Base-by-base conservation (phyloP, 2,329 filamentous ascomycete genomes). In the Zymoseptoria tritici region DNA sequence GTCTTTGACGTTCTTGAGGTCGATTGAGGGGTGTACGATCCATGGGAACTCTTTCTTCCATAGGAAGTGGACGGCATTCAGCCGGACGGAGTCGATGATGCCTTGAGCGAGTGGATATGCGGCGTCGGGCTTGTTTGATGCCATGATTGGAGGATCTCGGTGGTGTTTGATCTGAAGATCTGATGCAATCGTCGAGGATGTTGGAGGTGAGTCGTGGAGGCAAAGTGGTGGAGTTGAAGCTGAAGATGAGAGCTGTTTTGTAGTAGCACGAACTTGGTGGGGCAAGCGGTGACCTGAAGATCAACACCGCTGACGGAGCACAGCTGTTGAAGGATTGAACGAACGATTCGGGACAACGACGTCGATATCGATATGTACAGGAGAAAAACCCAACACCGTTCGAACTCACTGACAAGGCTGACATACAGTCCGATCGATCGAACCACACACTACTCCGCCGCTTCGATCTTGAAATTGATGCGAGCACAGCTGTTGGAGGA, bases 401-500 rank as follows among this genome's bases (percentile, higher is more conserved):
- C n/a, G n/a, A n/a, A n/a, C n/a, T n/a, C n/a, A n/a, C n/a, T n/a
- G n/a, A n/a, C n/a, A 11, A 9, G 3, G 29, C 7, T 31, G 8
- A 36, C 31, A 36, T 36, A 26, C 31, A 9, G 2, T 36, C 31
- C 36, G 36, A 42, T 42, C 36, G 16, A 42, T 9, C 8, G 3
- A 13, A 36, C 31, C 11, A 36, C 31, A 9, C 51, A n/a, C 22
- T 26, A 9, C 20, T 1, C 22, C 51, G 24, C 49, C 22, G 56
- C 50, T 50, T 59, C 21, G 9, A 62, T 57, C 58, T 65, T 64
- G 57, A 64, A 65, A 54, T 65, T 65, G 60, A 65, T 64, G 24
- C 63, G 54, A 6, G 60, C 21, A 22, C 21, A 22, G 21, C 21
- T 22, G 21, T 22, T 22, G 21, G 4, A 22, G 21, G 21, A 22